Evolutionary conservation across 306 rosid genomes (phyloP), one percentile per base, ranked within the genome.

Genomic region (Casuarina cunninghamiana): DNA sequence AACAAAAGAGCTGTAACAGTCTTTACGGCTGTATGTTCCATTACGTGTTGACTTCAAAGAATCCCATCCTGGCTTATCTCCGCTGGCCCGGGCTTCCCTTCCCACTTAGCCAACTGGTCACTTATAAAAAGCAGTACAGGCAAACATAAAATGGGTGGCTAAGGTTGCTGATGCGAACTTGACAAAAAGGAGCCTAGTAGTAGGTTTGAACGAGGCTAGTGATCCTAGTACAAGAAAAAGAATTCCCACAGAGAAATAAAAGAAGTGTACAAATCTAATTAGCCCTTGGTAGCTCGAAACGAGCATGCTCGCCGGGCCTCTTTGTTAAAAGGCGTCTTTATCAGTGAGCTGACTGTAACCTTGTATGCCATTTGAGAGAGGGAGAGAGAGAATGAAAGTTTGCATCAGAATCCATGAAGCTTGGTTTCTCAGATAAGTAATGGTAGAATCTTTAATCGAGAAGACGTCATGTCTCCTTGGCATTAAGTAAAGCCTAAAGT

Each of bases 361-460:
- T 19, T 79, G 75, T 63, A 75, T 21, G 80, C 57, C 86, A 77
- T 80, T 75, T 74, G 67, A 74, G 53, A 12, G 4, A 65, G 32
- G 26, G n/a, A n/a, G n/a, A 71, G 17, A 42, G 45, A 54, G 37
- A 60, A 75, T 43, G 62, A 53, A 82, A 26, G 12, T 71, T 83
- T 42, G 93, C 88, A 90, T 91, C 91, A 83, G 91, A 88, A 87
- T 85, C 89, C 97, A 88, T 55, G 16, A 66, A 79, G 63, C 44
- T 81, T 53, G 75, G 49, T 82, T 79, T 70, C 6, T 42, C 42
- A 42, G 6, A 41, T 79, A 2, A 77, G 48, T 75, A 81, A 77
- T 77, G 83, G 83, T 85, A 87, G 93, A 89, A 87, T 89, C 90
- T 89, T 85, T 81, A 75, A 70, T 77, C 73, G 79, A 82, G 73